These are phyloP conservation scores for Diplocarpon rosae DNA, from an alignment of 2,329 filamentous ascomycete genomes.

Conservation along the genomic window DNA sequence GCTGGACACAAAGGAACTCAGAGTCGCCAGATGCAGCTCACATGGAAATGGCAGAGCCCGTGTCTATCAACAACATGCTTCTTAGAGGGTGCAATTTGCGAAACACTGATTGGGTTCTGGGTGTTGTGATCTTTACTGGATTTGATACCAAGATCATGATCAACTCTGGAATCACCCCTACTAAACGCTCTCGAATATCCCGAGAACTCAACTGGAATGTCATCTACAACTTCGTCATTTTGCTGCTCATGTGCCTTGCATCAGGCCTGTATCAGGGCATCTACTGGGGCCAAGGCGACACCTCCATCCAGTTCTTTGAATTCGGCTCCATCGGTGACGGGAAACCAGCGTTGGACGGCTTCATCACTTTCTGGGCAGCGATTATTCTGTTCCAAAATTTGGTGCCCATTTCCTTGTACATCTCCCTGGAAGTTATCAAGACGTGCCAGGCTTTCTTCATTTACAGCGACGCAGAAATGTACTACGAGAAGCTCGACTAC, in stretches of 20 bases:
- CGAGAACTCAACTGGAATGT: constrained; percentile 96
- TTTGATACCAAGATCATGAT: constrained; percentile 99
- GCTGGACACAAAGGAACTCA: constrained; percentile 67
- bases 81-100: constrained; percentile 86
- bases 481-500: constrained; percentile 88
- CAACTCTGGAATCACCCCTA: constrained; percentile 91
- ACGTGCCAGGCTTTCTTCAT: constrained; percentile 94
- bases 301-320: constrained; percentile 73
- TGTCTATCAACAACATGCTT: constrained; percentile 89
- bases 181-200: constrained; percentile 82
- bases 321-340: constrained; percentile 65
- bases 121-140: constrained; percentile 87
- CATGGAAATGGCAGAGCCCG: constrained; percentile 78
- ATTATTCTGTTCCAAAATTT: constrained; percentile 96
- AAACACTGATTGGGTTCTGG: constrained; percentile 93
- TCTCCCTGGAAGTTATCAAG: constrained; percentile 90
- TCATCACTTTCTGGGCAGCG: constrained; percentile 94
- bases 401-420: constrained; percentile 96
- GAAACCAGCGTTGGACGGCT: constrained; percentile 66
- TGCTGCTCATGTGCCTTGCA: constrained; percentile 81
- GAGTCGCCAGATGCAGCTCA: constrained; percentile 50
- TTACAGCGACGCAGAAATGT: constrained; percentile 93
- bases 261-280: constrained; percentile 76
- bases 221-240: constrained; percentile 86
- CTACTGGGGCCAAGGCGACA: constrained; percentile 64